phyloP scores from a whole-genome alignment of 2,329 filamentous ascomycete genomes.

The Zasmidium angulare region DNA sequence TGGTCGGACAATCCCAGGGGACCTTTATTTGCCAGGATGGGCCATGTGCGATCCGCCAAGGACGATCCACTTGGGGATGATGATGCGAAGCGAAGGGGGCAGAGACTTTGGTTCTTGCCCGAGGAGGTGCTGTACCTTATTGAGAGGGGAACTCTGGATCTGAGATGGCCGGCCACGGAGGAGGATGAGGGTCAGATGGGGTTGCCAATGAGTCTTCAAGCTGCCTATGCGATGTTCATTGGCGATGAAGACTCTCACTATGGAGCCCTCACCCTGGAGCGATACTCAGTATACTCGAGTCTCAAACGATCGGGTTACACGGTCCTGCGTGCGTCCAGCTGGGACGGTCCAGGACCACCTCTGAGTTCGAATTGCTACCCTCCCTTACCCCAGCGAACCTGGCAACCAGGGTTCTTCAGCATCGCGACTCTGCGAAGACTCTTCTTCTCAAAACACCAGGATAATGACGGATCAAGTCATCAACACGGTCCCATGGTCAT shows the following conservation, averaged over 20 bases:
- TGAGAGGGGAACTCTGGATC: slow-evolving; percentile 81
- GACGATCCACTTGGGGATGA: slow-evolving; percentile 43
- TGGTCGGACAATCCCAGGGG: slow-evolving; percentile 72
- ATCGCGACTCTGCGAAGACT: slow-evolving; percentile 17
- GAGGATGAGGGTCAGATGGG: slow-evolving; percentile 58
- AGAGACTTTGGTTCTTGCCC: slow-evolving; percentile 72
- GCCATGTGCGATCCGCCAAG: slow-evolving; percentile 60
- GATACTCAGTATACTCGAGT: slow-evolving; percentile 84
- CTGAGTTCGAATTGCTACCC: slow-evolving; percentile 26
- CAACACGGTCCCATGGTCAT: slow-evolving; percentile 50
- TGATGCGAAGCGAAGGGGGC: slow-evolving; percentile 22
- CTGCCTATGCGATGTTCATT: slow-evolving; percentile 81
- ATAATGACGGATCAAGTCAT: slow-evolving; percentile 7
- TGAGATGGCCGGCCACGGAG: slow-evolving; percentile 69
- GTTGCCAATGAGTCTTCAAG: slow-evolving; percentile 86
- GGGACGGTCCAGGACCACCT: slow-evolving; percentile 26
- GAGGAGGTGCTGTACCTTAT: slow-evolving; percentile 90
- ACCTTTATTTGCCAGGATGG: slow-evolving; percentile 72
- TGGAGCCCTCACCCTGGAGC: slow-evolving; percentile 64
- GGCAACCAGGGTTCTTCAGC: slow-evolving; percentile 37
- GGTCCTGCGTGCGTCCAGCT: slow-evolving; percentile 67
- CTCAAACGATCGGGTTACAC: slow-evolving; percentile 81
- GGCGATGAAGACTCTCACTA: slow-evolving; percentile 61
- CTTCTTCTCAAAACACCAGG: slow-evolving; percentile 4
- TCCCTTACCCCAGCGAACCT: slow-evolving; percentile 21